phyloP scores from a whole-genome alignment of 768 basidiomycete genomes.

The Peribolospora kevripleyi region DNA sequence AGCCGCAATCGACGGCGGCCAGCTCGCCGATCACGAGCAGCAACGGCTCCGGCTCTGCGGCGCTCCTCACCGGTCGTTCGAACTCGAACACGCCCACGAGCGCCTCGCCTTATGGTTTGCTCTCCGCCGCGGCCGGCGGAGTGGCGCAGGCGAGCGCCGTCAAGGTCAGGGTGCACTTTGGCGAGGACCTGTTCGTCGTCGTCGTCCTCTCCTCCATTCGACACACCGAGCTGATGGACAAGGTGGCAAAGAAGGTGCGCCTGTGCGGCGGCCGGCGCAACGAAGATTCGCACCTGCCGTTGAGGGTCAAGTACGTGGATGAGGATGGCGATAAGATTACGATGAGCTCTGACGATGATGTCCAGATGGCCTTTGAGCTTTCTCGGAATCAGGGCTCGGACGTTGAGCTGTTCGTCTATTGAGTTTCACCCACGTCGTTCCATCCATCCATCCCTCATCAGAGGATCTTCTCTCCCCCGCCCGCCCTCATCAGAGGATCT shows the following conservation, averaged over 20 bases:
- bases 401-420: not conserved
- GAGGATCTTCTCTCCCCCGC: not conserved
- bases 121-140: not conserved
- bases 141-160: constrained; percentile 25
- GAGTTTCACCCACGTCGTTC: not conserved
- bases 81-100: not conserved
- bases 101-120: not conserved
- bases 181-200: constrained; percentile 85
- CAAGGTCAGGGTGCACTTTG: constrained; percentile 82
- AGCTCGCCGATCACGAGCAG: constrained; percentile 24
- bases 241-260: constrained; percentile 76
- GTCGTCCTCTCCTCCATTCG: constrained; percentile 58
- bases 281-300: constrained; percentile 5
- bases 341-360: constrained; percentile 71
- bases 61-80: not conserved
- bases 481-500: not conserved
- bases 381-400: not conserved
- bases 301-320: constrained; percentile 70
- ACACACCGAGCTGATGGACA: constrained; percentile 62
- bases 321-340: constrained; percentile 80
- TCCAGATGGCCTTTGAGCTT: constrained; percentile 69
- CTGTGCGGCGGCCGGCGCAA: constrained; percentile 62
- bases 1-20: constrained; percentile 27
- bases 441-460: not conserved
- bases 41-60: not conserved